Base-by-base conservation (phyloP, 805 yeast genomes). In the Kuraishia borneana region DNA sequence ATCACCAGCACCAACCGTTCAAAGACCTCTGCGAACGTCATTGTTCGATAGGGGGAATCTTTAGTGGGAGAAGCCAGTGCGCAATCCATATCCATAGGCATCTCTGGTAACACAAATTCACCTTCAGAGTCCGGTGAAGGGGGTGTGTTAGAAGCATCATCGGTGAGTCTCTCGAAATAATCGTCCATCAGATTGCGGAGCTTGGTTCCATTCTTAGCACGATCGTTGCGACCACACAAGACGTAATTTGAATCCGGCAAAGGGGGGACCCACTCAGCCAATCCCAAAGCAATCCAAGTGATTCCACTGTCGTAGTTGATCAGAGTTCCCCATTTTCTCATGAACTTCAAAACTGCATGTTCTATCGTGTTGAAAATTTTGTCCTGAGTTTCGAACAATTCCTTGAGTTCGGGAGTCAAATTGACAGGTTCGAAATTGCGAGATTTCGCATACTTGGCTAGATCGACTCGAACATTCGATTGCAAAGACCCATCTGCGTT, bases 261-360 rank as follows among this genome's bases (percentile, higher is more conserved):
- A 1, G 83, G 84, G 5, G 94, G 88, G 21, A 75, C 68, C 95
- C 95, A 87, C 53, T 85, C 95, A 1, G 95, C 89, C 30, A 88
- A 58, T 8, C 85, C 87, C 21, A 84, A 57, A 0, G 95, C 96
- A 14, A 83, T 72, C 95, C 95, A 87, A 3, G 89, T 68, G 46
- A 87, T 63, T 0, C 94, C 88, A 30, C 79, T 67, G 53, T 84
- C 92, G 51, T 88, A 88, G 43, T 75, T 76, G 35, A 83, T 70
- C 37, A 77, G 64, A 26, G 65, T 63, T 5, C 92, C 88, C 94
- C 95, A 87, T 58, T 83, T 83, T 21, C 56, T 56, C 26, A 82
- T 56, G 49, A 88, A 88, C 37, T 68, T 67, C 30, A 65, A 47
- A 12, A 87, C 70, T 5, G 94, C 66, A 25, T 59, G 55, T 46